A percentile compares a stretch with the other conserved stretches of the same genome.
These are phyloP conservation scores for Monosporascus sp. DNA, from an alignment of 2,329 filamentous ascomycete species.

Conservation along the genomic window DNA sequence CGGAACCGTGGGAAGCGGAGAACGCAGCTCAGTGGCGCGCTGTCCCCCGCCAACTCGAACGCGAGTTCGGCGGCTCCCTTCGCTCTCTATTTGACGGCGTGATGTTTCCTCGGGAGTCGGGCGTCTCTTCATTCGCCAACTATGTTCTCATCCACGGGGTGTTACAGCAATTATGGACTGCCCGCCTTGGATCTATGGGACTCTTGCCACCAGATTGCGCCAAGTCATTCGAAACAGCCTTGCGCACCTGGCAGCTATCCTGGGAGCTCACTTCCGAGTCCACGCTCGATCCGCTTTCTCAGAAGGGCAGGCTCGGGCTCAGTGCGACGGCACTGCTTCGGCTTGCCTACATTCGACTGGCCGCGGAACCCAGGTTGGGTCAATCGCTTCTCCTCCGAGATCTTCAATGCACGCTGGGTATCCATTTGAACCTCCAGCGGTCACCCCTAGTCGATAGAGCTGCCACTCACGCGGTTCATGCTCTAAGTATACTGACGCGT, in stretches of 20 bases:
- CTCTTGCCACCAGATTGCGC: constrained; percentile 30
- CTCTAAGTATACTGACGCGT: constrained; percentile 47
- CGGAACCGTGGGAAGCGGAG: constrained; percentile 49
- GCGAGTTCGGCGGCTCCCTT: constrained; percentile 29
- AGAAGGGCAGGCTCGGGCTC: constrained; percentile 48
- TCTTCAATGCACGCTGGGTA: constrained; percentile 31
- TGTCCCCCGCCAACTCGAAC: constrained; percentile 14
- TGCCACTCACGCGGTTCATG: constrained; percentile 47
- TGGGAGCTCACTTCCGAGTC: constrained; percentile 50
- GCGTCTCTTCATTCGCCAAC: constrained; percentile 46
- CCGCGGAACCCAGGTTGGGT: constrained; percentile 38
- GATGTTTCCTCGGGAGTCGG: constrained; percentile 9
- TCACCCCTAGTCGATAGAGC: constrained; percentile 43
- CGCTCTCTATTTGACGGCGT: constrained; percentile 21
- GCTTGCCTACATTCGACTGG: constrained; percentile 15
- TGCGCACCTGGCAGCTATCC: constrained; percentile 45
- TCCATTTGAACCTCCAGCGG: constrained; percentile 8
- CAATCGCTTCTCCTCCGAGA: constrained; percentile 42
- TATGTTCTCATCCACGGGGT: constrained; percentile 50
- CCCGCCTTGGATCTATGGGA: constrained; percentile 30
- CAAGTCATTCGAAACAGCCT: constrained; percentile 37
- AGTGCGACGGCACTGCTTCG: constrained; percentile 30
- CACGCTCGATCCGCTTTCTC: constrained; percentile 47
- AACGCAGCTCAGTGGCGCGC: constrained; percentile 45
- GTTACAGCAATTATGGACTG: constrained; percentile 49